Percentiles rank a stretch among this genome's conserved stretches.
These are phyloP conservation scores for Tuber melanosporum DNA, from an alignment of 495 filamentous ascomycete species.

Conservation along the genomic window DNA sequence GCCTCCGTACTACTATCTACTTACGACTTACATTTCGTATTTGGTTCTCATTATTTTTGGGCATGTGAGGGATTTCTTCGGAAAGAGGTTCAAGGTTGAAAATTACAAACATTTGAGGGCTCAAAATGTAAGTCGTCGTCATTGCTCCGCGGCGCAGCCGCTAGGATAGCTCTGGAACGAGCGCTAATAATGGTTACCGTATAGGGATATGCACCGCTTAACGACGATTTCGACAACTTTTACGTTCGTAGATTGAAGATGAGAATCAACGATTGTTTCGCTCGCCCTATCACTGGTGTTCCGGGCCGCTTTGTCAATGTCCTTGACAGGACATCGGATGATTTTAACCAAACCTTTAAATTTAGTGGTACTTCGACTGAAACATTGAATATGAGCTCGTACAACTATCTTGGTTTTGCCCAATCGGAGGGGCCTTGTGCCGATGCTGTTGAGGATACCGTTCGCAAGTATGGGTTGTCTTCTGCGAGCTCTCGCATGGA, in stretches of 20 bases:
- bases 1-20: slow-evolving; percentile 89
- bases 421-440: slow-evolving; percentile 97
- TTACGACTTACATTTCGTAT: slow-evolving; percentile 97
- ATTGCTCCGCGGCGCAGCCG: slow-evolving; percentile 26
- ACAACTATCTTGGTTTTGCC: slow-evolving; percentile 98
- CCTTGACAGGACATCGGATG: slow-evolving; percentile 76
- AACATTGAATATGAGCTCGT: slow-evolving; percentile 95
- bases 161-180: slow-evolving; percentile 1
- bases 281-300: slow-evolving; percentile 83
- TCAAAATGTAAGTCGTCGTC: slow-evolving; percentile 49
- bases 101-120: slow-evolving; percentile 78
- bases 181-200: not conserved
- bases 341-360: slow-evolving; percentile 82
- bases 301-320: slow-evolving; percentile 90
- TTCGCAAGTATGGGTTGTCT: slow-evolving; percentile 76
- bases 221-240: slow-evolving; percentile 98
- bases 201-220: slow-evolving; percentile 83
- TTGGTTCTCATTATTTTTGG: slow-evolving; percentile 91
- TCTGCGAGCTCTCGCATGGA: slow-evolving; percentile 74
- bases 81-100: slow-evolving; percentile 79
- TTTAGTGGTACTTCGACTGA: slow-evolving; percentile 87
- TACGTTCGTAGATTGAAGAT: slow-evolving; percentile 88
- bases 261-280: slow-evolving; percentile 94
- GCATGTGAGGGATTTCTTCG: slow-evolving; percentile 94
- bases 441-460: slow-evolving; percentile 78